Conservation (phyloP, 495 filamentous ascomycete genomes). For the Xylaria scruposa region DNA sequence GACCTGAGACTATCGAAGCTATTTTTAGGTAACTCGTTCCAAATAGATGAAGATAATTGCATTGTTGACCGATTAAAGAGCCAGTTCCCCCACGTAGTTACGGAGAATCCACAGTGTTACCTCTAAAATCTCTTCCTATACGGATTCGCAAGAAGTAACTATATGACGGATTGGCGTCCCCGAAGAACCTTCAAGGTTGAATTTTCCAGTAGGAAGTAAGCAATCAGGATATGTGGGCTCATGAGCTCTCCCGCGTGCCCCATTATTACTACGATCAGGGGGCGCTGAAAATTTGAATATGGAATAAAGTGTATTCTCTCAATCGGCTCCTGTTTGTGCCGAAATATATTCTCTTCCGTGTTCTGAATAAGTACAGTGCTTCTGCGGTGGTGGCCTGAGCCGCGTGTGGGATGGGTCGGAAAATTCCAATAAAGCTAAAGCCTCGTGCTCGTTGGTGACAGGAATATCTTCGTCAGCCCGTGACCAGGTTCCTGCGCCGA, state of each 20-base stretch:
- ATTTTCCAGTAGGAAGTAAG: not conserved
- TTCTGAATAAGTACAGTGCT: not conserved
- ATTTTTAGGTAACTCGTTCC: not conserved
- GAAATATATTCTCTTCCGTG: not conserved
- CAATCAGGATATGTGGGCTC: not conserved
- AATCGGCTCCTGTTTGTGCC: not conserved
- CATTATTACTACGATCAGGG: not conserved
- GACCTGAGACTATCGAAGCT: not conserved
- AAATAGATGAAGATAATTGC: not conserved
- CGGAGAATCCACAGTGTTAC: not conserved
- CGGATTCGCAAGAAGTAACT: not conserved
- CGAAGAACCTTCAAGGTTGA: not conserved
- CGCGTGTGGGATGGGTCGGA: constrained; percentile 6
- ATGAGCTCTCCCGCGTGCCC: not conserved
- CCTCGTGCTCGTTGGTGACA: not conserved
- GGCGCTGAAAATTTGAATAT: not conserved
- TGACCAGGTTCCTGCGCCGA: not conserved
- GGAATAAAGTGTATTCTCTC: not conserved
- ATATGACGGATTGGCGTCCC: not conserved
- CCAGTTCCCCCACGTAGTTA: not conserved
- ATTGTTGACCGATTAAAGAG: not conserved
- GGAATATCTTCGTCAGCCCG: not conserved
- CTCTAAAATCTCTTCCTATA: not conserved
- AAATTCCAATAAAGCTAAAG: not conserved
- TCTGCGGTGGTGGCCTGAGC: not conserved